A percentile compares a stretch with the other conserved stretches of the same genome.
These are phyloP conservation scores for Ogataea pilisensis DNA, from an alignment of 805 yeast genomes.

Conservation along the genomic window DNA sequence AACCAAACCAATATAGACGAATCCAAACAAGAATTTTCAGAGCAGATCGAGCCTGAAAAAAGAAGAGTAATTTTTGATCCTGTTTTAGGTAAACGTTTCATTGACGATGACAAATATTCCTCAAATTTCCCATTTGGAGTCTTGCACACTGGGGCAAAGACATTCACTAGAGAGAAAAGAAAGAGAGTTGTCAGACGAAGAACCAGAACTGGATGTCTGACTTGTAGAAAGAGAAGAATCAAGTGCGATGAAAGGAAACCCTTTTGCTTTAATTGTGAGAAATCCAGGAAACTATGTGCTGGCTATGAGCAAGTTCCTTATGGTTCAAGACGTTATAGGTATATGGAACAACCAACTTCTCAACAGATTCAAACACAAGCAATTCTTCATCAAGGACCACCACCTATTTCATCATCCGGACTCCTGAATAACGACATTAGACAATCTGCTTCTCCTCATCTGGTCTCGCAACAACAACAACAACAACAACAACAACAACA, in stretches of 20 bases:
- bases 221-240: constrained; percentile 67
- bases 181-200: constrained; percentile 49
- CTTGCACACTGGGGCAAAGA: neutral
- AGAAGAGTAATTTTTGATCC: constrained; percentile 7
- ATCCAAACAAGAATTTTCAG: neutral
- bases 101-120: constrained; percentile 3
- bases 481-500: constrained; percentile 4
- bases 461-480: neutral
- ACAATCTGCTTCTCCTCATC: constrained; percentile 1
- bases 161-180: constrained; percentile 31
- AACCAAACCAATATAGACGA: neutral
- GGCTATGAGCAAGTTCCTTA: constrained; percentile 52
- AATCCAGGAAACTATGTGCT: constrained; percentile 59
- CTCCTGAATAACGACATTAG: neutral
- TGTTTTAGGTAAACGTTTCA: constrained; percentile 8
- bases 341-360: constrained; percentile 21
- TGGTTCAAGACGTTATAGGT: constrained; percentile 26
- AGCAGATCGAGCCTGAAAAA: neutral
- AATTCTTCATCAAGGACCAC: constrained; percentile 9
- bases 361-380: constrained; percentile 17
- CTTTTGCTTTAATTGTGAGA: constrained; percentile 62
- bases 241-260: constrained; percentile 77
- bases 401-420: neutral
- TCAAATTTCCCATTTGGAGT: neutral
- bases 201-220: constrained; percentile 71